Evolutionary conservation across 2,329 filamentous ascomycete genomes (phyloP).

Genomic region (Ophiocordyceps camponoti-saundersi): DNA sequence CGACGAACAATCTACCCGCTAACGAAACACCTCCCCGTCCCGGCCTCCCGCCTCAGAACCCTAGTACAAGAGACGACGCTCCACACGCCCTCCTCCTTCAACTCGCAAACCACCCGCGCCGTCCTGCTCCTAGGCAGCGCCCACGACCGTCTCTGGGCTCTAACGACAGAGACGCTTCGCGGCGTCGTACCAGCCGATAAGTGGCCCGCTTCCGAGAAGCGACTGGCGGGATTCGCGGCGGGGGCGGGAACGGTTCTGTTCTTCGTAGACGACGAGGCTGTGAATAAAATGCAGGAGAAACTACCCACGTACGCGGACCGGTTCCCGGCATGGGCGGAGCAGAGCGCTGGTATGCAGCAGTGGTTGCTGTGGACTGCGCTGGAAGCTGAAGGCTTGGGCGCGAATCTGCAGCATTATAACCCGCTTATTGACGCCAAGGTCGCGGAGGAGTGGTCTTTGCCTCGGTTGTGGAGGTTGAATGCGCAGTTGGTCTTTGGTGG

Average conservation of each 20-base stretch:
- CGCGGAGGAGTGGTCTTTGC: conserved; percentile 49
- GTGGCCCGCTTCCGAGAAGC: conserved; percentile 34
- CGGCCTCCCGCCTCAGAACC: conserved; percentile 40
- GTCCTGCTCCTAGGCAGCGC: conserved; percentile 67
- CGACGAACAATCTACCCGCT: conserved; percentile 57
- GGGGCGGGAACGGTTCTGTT: conserved; percentile 75
- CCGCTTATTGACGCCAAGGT: conserved; percentile 65
- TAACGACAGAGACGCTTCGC: conserved; percentile 33
- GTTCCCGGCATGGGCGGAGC: conserved; percentile 61
- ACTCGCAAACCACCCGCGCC: conserved; percentile 67
- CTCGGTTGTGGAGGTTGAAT: conserved; percentile 56
- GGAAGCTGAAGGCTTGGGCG: conserved; percentile 68
- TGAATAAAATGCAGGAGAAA: conserved; percentile 49
- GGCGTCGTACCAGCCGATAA: conserved; percentile 45
- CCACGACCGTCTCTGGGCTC: conserved; percentile 78
- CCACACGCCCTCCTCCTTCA: conserved; percentile 68
- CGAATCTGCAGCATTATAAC: conserved; percentile 90
- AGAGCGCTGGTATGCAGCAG: conserved; percentile 67
- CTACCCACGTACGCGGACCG: conserved; percentile 62
- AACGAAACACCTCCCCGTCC: conserved; percentile 39
- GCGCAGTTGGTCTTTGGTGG: conserved; percentile 77
- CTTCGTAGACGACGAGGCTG: conserved; percentile 59
- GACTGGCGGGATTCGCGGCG: conserved; percentile 41
- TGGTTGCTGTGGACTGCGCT: conserved; percentile 66
- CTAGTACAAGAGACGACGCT: conserved; percentile 48